phyloP scores from a whole-genome alignment of 2,329 filamentous ascomycete species.

The Paracoccidioides brasiliensis region DNA sequence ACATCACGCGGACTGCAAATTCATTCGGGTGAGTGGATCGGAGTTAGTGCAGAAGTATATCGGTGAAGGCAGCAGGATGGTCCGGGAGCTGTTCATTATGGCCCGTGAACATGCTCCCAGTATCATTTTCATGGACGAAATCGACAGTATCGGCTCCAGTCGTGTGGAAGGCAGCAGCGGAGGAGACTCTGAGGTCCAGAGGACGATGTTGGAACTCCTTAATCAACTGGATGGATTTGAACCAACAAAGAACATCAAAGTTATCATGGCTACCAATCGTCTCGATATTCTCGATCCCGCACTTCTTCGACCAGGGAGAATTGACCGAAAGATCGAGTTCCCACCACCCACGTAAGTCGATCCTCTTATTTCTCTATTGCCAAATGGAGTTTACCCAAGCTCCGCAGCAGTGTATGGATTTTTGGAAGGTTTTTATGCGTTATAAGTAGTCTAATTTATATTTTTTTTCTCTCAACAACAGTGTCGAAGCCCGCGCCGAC shows the following conservation, averaged over 20 bases:
- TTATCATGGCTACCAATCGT: slow-evolving; percentile 99
- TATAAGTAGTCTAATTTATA: not conserved
- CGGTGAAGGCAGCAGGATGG: slow-evolving; percentile 94
- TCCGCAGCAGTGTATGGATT: not conserved
- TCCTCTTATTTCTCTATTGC: not conserved
- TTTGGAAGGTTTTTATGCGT: not conserved
- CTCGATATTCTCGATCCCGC: slow-evolving; percentile 95
- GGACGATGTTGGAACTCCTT: slow-evolving; percentile 94
- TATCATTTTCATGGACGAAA: slow-evolving; percentile 99
- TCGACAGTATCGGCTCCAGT: slow-evolving; percentile 95
- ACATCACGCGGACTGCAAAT: slow-evolving; percentile 98
- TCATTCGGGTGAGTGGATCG: slow-evolving; percentile 91
- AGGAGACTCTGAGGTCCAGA: slow-evolving; percentile 93
- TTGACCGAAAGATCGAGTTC: slow-evolving; percentile 98
- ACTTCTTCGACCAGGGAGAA: slow-evolving; percentile 85
- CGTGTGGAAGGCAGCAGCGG: slow-evolving; percentile 91
- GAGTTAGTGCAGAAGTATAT: slow-evolving; percentile 99
- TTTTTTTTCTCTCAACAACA: slow-evolving; percentile 16
- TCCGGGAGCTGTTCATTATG: slow-evolving; percentile 98
- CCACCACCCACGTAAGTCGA: slow-evolving; percentile 63
- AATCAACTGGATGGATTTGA: slow-evolving; percentile 99
- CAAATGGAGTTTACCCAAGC: too few relatives aligned
- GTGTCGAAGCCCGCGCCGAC: slow-evolving; percentile 85
- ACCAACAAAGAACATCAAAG: slow-evolving; percentile 99
- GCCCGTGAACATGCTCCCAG: slow-evolving; percentile 93